Conservation (phyloP, 2,329 filamentous ascomycete genomes). For the Capronia americana region DNA sequence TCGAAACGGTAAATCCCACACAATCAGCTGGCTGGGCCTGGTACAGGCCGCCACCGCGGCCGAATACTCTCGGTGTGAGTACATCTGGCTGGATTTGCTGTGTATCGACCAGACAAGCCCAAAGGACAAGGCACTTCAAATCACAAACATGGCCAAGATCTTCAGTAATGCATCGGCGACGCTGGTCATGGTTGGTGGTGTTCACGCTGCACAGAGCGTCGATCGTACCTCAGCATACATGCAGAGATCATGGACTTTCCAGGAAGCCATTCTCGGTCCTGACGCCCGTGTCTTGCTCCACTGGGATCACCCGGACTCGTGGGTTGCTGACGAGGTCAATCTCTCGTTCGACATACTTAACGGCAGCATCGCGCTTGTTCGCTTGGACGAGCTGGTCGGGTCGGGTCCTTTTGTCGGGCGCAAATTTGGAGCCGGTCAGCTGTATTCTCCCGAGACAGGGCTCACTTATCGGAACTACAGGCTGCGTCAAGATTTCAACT, state of each 20-base stretch:
- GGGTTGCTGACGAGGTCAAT: neutral
- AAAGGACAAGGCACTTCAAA: slow-evolving; percentile 1
- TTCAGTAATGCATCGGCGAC: neutral
- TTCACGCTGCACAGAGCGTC: neutral
- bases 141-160: slow-evolving; percentile 1
- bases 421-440: neutral
- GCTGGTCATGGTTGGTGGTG: neutral
- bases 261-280: slow-evolving; percentile 4
- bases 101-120: neutral
- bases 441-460: neutral
- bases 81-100: slow-evolving; percentile 1
- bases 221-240: slow-evolving; percentile 1
- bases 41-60: neutral
- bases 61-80: neutral
- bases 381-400: neutral
- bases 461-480: neutral
- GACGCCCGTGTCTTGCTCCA: slow-evolving; percentile 1
- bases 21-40: slow-evolving; percentile 1
- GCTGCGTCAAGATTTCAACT: neutral
- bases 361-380: neutral
- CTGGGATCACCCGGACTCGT: neutral
- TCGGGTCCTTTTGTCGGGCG: neutral
- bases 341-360: neutral
- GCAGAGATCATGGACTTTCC: slow-evolving; percentile 4
- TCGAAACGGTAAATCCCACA: neutral